A percentile compares a stretch with the other conserved stretches of the same genome.
Conservation (phyloP, 2,329 filamentous ascomycete species). For the Thyridium curvatum region DNA sequence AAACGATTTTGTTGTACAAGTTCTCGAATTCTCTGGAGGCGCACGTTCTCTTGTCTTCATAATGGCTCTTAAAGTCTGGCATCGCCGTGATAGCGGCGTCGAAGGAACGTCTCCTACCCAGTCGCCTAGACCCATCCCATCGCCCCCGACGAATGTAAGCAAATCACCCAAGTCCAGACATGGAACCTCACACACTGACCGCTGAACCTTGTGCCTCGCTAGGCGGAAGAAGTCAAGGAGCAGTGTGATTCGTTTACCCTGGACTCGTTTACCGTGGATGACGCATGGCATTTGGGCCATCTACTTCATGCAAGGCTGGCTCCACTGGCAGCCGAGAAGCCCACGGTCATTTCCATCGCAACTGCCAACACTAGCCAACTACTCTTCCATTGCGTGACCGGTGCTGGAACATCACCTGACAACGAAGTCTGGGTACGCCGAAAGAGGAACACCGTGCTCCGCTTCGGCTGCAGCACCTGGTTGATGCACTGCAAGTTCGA, state of each 20-base stretch:
- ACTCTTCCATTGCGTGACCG: constrained; percentile 64
- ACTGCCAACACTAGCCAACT: constrained; percentile 52
- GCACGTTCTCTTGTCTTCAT: too few relatives aligned
- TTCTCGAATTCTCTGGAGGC: too few relatives aligned
- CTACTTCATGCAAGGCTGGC: constrained; percentile 58
- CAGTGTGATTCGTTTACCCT: constrained; percentile 31
- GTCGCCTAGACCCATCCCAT: too few relatives aligned
- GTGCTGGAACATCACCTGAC: constrained; percentile 62
- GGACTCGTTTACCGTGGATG: constrained; percentile 52
- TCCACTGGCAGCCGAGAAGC: constrained; percentile 35
- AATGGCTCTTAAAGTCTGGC: too few relatives aligned
- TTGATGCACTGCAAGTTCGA: constrained; percentile 61
- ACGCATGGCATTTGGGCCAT: constrained; percentile 60
- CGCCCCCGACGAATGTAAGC: too few relatives aligned
- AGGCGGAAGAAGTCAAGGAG: too few relatives aligned
- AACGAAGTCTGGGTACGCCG: constrained; percentile 65
- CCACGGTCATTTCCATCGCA: constrained; percentile 58
- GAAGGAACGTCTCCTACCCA: too few relatives aligned
- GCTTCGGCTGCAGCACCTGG: constrained; percentile 67
- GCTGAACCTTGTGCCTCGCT: too few relatives aligned
- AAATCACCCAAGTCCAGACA: too few relatives aligned
- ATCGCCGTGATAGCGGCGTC: too few relatives aligned
- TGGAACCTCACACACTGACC: too few relatives aligned
- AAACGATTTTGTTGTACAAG: too few relatives aligned
- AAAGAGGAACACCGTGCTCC: constrained; percentile 65